Evolutionary conservation across 2,329 filamentous ascomycete genomes (phyloP).

Genomic region (Emmonsiellopsis sp.): DNA sequence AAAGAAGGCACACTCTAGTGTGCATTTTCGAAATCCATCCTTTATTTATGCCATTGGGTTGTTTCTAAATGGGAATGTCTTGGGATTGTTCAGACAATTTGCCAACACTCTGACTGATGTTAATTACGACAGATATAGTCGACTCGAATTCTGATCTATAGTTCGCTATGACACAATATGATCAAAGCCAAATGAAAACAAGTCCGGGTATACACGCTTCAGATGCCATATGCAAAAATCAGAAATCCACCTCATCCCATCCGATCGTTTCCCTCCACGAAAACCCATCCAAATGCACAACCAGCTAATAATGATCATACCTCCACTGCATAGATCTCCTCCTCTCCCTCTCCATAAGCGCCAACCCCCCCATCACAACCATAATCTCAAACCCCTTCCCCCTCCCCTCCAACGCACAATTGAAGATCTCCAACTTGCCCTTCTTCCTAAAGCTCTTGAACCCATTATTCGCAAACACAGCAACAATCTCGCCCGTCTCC

Average conservation of each 20-base stretch:
- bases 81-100: too few relatives aligned
- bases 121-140: too few relatives aligned
- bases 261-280: background rate
- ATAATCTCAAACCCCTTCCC: constrained; percentile 22
- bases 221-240: too few relatives aligned
- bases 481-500: constrained; percentile 19
- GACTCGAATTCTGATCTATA: too few relatives aligned
- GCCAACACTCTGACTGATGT: too few relatives aligned
- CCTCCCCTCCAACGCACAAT: constrained; percentile 8
- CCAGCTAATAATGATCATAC: constrained; percentile 4
- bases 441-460: constrained; percentile 21
- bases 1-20: background rate
- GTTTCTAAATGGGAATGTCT: background rate
- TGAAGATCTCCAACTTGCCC: constrained; percentile 24
- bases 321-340: constrained; percentile 5
- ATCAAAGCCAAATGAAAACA: too few relatives aligned
- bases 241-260: too few relatives aligned
- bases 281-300: background rate
- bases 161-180: too few relatives aligned
- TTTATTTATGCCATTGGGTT: background rate
- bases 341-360: constrained; percentile 4
- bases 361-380: constrained; percentile 15
- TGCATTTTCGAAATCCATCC: background rate
- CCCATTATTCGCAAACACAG: constrained; percentile 22
- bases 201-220: too few relatives aligned